Conservation (phyloP, 805 yeast species). For the Lachancea mirantina region DNA sequence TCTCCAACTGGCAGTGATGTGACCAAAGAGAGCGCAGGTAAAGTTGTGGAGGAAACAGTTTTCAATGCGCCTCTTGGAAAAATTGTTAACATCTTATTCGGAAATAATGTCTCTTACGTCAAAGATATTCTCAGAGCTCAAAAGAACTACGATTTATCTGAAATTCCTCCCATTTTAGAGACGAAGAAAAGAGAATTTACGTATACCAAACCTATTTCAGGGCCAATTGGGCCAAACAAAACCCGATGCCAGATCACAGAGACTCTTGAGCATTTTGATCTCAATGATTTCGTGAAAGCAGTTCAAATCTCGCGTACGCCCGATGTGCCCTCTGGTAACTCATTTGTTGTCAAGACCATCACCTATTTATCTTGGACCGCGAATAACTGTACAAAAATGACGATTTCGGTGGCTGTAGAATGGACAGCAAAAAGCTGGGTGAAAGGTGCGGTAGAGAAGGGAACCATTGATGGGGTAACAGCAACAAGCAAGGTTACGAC, state of each 20-base stretch:
- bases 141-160: conserved; percentile 54
- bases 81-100: conserved; percentile 53
- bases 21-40: conserved; percentile 42
- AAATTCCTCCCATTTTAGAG: conserved; percentile 36
- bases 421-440: conserved; percentile 80
- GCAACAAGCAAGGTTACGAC: conserved; percentile 46
- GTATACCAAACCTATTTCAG: conserved; percentile 57
- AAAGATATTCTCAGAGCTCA: conserved; percentile 46
- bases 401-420: conserved; percentile 48
- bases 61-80: conserved; percentile 61
- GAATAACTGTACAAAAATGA: conserved; percentile 45
- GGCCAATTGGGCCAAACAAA: conserved; percentile 71
- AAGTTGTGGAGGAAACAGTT: conserved; percentile 45
- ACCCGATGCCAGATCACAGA: conserved; percentile 62
- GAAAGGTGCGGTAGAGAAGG: conserved; percentile 67
- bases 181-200: conserved; percentile 41
- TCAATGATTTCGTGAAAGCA: conserved; percentile 40
- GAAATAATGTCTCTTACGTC: conserved; percentile 44
- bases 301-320: conserved; percentile 61
- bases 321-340: conserved; percentile 74
- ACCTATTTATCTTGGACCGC: conserved; percentile 57
- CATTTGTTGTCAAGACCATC: conserved; percentile 55
- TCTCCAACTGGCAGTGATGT: conserved; percentile 42
- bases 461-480: conserved; percentile 65
- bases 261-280: conserved; percentile 45